Evolutionary conservation across 176 grass and related monocot genomes (phyloP).

Genomic region (sorghum (Sorghum bicolor)): DNA sequence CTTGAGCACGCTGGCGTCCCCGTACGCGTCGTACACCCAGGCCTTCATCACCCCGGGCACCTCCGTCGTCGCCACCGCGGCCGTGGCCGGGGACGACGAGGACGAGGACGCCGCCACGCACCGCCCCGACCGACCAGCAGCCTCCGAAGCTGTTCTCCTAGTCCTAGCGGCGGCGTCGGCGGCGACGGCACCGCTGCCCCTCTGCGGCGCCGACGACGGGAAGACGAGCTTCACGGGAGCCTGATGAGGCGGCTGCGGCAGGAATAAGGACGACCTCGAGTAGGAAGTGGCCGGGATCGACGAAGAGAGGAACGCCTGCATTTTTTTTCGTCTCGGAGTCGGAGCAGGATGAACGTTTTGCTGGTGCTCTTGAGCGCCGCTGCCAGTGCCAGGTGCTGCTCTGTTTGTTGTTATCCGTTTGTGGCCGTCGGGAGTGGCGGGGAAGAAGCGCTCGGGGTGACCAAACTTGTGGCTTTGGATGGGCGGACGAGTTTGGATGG

Average conservation of each 20-base stretch:
- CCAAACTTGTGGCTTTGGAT: not conserved
- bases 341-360: not conserved
- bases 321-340: not conserved
- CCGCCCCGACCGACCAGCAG: not conserved
- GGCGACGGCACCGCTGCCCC: not conserved
- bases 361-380: not conserved
- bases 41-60: constrained; percentile 64
- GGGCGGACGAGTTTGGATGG: too few species aligned
- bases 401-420: constrained; percentile 7
- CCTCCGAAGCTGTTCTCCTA: not conserved
- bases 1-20: constrained; percentile 58
- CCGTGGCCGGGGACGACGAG: not conserved
- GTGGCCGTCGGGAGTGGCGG: constrained; percentile 22
- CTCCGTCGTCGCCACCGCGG: not conserved
- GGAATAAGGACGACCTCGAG: constrained; percentile 15
- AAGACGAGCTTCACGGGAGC: not conserved
- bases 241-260: not conserved
- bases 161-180: too few species aligned
- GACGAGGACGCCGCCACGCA: constrained; percentile 15
- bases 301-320: constrained; percentile 45
- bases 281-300: constrained; percentile 32
- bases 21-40: constrained; percentile 86
- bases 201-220: not conserved
- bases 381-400: not conserved
- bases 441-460: not conserved